Percentiles rank a stretch among this genome's conserved stretches.
Evolutionary conservation across 331 rosid species (phyloP).

Genomic region (Telfairia occidentalis): DNA sequence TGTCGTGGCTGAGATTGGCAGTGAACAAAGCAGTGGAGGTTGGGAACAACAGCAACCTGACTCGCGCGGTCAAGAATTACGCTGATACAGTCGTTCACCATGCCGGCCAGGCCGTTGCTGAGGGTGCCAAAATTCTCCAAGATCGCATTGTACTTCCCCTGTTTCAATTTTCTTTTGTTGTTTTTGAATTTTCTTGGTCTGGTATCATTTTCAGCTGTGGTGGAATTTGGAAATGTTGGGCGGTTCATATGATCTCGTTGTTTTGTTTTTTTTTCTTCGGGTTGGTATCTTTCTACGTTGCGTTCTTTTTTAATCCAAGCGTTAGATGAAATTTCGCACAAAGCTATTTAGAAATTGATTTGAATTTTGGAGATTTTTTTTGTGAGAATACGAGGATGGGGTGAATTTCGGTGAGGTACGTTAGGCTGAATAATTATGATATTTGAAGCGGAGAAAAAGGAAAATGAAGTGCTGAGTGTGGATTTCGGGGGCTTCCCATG

Average conservation of each 20-base stretch:
- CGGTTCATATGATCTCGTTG: background rate
- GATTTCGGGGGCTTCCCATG: background rate
- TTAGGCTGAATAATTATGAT: background rate
- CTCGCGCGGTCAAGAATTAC: conserved; percentile 84
- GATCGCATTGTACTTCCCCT: conserved; percentile 69
- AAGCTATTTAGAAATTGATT: background rate
- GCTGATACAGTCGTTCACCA: conserved; percentile 94
- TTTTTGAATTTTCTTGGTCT: background rate
- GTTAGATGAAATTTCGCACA: background rate
- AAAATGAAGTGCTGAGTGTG: background rate
- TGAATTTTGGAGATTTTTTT: background rate
- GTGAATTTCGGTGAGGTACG: background rate
- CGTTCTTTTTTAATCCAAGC: background rate
- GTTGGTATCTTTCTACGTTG: background rate
- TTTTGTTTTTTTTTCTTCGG: background rate
- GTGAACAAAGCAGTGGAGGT: conserved; percentile 91
- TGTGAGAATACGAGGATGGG: background rate
- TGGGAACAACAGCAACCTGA: conserved; percentile 83
- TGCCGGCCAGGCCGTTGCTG: conserved; percentile 94
- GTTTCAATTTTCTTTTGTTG: too few species aligned
- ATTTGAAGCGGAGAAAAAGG: background rate
- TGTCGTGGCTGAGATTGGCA: conserved; percentile 96
- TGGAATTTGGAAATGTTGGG: background rate
- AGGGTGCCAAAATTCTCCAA: conserved; percentile 85
- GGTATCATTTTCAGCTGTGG: background rate